A percentile compares a stretch with the other conserved stretches of the same genome.
Evolutionary conservation across 2,329 filamentous ascomycete genomes (phyloP).

Genomic region (Pseudopyrenochaeta lycopersici): DNA sequence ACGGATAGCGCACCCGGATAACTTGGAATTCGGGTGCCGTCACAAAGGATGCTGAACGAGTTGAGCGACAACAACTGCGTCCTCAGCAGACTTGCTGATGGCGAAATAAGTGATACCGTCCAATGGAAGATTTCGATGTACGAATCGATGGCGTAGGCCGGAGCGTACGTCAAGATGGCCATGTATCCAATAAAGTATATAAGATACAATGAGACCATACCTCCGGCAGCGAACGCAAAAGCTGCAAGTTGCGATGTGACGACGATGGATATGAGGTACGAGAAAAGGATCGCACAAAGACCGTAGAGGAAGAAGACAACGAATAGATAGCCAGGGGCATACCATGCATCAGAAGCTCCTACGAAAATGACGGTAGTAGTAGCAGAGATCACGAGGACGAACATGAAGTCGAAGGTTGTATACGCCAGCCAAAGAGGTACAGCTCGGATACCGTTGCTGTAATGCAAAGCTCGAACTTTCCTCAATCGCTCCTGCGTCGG

Average conservation of each 20-base stretch:
- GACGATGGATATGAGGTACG: conserved; percentile 84
- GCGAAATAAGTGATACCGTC: conserved; percentile 75
- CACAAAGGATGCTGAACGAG: conserved; percentile 81
- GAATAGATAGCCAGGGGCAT: conserved; percentile 82
- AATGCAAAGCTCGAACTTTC: conserved; percentile 85
- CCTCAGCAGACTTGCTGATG: conserved; percentile 78
- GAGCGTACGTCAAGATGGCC: conserved; percentile 76
- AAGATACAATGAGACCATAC: conserved; percentile 68
- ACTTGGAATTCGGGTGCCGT: conserved; percentile 66
- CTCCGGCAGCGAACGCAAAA: conserved; percentile 82
- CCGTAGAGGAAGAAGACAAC: conserved; percentile 83
- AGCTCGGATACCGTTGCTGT: conserved; percentile 87
- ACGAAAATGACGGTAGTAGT: conserved; percentile 75
- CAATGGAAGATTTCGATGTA: conserved; percentile 77
- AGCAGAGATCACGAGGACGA: conserved; percentile 73
- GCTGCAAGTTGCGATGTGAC: conserved; percentile 80
- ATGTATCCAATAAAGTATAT: conserved; percentile 58
- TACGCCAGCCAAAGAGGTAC: conserved; percentile 88
- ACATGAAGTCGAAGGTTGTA: conserved; percentile 78
- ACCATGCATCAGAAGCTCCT: conserved; percentile 72
- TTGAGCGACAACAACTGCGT: conserved; percentile 82
- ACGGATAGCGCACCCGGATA: conserved; percentile 76
- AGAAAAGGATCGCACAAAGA: conserved; percentile 76
- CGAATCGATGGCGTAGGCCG: conserved; percentile 72
- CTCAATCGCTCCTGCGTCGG: conserved; percentile 83